Percentiles rank a stretch among this genome's conserved stretches.
Evolutionary conservation across 768 basidiomycete genomes (phyloP).

Genomic region (Lentinula boryana): DNA sequence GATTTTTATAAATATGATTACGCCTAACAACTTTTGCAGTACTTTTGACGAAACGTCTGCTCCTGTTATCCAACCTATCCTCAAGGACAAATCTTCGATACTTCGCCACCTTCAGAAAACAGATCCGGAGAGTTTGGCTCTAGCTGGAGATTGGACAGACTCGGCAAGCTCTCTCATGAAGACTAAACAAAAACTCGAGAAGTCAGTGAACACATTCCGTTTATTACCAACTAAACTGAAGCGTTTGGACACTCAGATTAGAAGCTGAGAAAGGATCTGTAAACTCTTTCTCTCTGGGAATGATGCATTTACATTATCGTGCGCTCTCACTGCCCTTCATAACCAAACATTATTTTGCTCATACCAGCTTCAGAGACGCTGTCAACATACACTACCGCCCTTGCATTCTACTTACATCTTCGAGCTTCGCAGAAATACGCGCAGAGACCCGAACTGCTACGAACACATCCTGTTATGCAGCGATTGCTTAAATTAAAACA

Average conservation of each 20-base stretch:
- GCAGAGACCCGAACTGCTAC: conserved; percentile 54
- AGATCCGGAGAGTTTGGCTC: conserved; percentile 71
- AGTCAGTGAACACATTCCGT: conserved; percentile 31
- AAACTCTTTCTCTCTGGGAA: conserved; percentile 52
- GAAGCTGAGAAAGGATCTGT: conserved; percentile 34
- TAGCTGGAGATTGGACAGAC: conserved; percentile 83
- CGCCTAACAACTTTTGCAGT: conserved; percentile 16
- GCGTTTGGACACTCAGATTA: conserved; percentile 30
- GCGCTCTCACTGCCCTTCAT: conserved; percentile 24
- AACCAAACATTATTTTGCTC: neutral
- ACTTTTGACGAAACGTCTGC: conserved; percentile 30
- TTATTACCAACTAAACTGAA: neutral
- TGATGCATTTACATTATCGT: conserved; percentile 89
- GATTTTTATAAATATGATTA: neutral
- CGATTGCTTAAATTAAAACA: conserved; percentile 83
- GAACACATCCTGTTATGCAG: conserved; percentile 63
- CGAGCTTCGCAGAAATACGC: conserved; percentile 62
- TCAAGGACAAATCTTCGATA: conserved; percentile 53
- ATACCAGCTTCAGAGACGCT: conserved; percentile 62
- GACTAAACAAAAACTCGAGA: conserved; percentile 45
- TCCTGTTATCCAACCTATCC: conserved; percentile 28
- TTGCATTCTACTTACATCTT: conserved; percentile 92
- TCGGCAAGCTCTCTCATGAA: conserved; percentile 47
- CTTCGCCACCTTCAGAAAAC: conserved; percentile 69
- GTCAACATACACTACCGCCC: conserved; percentile 81